Conservation (phyloP, 306 rosid species). For the Sesbania bispinosa region DNA sequence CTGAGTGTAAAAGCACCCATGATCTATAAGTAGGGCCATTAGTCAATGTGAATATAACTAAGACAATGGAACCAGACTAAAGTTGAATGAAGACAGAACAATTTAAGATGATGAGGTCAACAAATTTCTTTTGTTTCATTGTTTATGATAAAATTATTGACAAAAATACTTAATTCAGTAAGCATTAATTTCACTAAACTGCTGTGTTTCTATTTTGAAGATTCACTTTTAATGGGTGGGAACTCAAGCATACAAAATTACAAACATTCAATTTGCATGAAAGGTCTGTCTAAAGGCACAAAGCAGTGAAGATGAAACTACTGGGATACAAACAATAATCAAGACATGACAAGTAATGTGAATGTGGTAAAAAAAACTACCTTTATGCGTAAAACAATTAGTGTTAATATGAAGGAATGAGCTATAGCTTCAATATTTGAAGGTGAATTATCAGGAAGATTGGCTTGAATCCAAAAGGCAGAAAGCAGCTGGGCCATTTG, state of each 20-base stretch:
- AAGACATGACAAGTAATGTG: neutral
- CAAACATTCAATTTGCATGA: neutral
- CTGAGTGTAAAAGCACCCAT: neutral
- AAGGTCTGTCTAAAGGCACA: constrained; percentile 6
- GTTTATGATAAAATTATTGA: neutral
- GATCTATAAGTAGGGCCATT: neutral
- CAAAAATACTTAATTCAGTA: neutral
- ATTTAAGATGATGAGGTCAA: too few species aligned
- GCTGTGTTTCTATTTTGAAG: neutral
- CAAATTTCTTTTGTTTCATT: too few species aligned
- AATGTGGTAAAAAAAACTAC: constrained; percentile 37
- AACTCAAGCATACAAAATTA: neutral
- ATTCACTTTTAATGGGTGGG: constrained; percentile 1
- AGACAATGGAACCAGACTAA: neutral
- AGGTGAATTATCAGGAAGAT: constrained; percentile 78
- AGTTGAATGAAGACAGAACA: neutral
- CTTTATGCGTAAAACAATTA: constrained; percentile 72
- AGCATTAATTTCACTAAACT: neutral
- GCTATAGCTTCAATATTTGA: constrained; percentile 84
- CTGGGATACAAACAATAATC: neutral
- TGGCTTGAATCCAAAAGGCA: constrained; percentile 90
- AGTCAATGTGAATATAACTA: neutral
- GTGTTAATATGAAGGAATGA: constrained; percentile 67
- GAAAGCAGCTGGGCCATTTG: constrained; percentile 83
- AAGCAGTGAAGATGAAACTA: neutral